Evolutionary conservation across 2,329 filamentous ascomycete species (phyloP), one percentile per base, ranked within the genome.

Genomic region (Cryphonectria radicalis): DNA sequence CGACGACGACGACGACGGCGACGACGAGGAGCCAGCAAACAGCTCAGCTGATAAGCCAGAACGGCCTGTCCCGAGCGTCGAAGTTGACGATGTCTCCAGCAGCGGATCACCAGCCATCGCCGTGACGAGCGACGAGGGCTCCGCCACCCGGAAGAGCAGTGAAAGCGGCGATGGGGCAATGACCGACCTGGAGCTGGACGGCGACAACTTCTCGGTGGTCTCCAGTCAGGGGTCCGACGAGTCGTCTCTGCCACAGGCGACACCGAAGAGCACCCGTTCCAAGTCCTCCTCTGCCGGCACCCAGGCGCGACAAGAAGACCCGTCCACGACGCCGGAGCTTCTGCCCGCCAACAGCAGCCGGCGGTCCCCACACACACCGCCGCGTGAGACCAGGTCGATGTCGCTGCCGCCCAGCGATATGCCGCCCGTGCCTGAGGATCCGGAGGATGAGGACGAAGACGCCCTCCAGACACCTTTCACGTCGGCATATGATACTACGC

Each of bases 401-500:
- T 84, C 84, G 3, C 78, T 83, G 37, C 81, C 81, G 7, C 84
- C 85, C 60, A 82, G 82, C 64, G 84, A 84, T 55, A 82, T 82
- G 73, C 85, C 85, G n/a, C 80, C 84, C 17, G 79, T 86, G 55
- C 76, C 78, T 2, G 80, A 85, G 55, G 76, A 82, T 10, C 80
- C 82, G 5, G 81, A 83, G 57, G 79, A 82, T n/a, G 82, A 82
- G 11, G 79, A 83, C 28, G 82, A 82, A 11, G 82, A 82, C 19
- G 79, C 81, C 17, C 82, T 82, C 2, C 82, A 80, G 53, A 83
- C 82, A 17, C 82, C 83, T 0, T 75, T 84, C 7, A 82, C 84
- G 32, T 80, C 82, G 42, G 84, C 84, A 0, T 84, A 83, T 35
- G 82, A 83, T 35, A 85, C 87, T 35, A 85, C 88, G 14, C 77